Percentiles rank a stretch among this genome's conserved stretches.
Evolutionary conservation across 2,329 filamentous ascomycete species (phyloP).

Genomic region (Fusarium buxicola): DNA sequence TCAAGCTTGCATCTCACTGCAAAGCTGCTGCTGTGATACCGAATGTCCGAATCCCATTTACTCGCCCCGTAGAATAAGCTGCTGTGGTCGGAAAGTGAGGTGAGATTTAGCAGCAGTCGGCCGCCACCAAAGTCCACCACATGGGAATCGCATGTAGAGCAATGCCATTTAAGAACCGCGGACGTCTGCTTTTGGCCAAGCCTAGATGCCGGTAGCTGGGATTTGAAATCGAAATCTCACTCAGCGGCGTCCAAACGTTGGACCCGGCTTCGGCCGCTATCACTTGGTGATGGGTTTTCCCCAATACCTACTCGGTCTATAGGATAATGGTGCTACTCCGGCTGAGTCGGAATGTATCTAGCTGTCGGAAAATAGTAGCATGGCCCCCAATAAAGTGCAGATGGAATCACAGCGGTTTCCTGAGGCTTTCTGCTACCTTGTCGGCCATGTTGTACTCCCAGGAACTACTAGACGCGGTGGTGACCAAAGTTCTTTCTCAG

Average conservation of each 20-base stretch:
- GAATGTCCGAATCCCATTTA: neutral
- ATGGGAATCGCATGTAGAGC: neutral
- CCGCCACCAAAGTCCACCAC: neutral
- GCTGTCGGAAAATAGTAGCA: neutral
- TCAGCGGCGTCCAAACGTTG: slow-evolving; percentile 8
- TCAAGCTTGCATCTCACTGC: neutral
- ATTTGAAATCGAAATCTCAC: slow-evolving; percentile 10
- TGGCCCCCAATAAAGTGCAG: neutral
- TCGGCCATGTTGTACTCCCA: too few relatives aligned
- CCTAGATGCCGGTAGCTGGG: neutral
- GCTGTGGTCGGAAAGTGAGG: neutral
- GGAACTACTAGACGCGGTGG: neutral
- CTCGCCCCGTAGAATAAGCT: neutral
- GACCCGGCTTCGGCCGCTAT: neutral
- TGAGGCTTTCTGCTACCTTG: too few relatives aligned
- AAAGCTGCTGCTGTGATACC: neutral
- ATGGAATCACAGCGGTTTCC: neutral
- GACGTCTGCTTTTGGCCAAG: neutral
- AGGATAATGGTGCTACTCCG: neutral
- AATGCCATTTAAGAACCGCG: neutral
- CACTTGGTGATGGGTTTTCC: neutral
- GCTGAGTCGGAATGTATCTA: neutral
- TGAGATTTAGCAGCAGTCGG: neutral
- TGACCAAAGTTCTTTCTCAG: slow-evolving; percentile 24
- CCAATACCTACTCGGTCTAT: neutral